Evolutionary conservation across 805 yeast species (phyloP).

Genomic region (Cyberlindnera mississippiensis): DNA sequence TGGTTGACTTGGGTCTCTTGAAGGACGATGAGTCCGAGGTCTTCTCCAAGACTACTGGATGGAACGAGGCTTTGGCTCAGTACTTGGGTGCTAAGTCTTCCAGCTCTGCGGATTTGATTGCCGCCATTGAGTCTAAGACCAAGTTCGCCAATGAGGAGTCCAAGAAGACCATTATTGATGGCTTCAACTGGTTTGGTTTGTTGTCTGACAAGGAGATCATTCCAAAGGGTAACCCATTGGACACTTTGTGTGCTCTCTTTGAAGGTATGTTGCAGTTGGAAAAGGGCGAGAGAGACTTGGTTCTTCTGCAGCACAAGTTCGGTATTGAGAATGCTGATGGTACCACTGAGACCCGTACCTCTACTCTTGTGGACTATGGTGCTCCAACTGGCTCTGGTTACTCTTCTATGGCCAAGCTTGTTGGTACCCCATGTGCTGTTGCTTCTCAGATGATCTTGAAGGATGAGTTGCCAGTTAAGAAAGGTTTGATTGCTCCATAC

Average conservation of each 20-base stretch:
- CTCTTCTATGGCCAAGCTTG: slow-evolving; percentile 97
- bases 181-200: slow-evolving; percentile 92
- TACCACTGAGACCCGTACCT: slow-evolving; percentile 83
- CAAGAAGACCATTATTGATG: slow-evolving; percentile 80
- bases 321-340: slow-evolving; percentile 98
- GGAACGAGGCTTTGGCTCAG: slow-evolving; percentile 84
- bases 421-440: slow-evolving; percentile 98
- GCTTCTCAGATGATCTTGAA: slow-evolving; percentile 77
- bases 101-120: slow-evolving; percentile 67
- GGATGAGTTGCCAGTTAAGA: slow-evolving; percentile 68
- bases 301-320: slow-evolving; percentile 94
- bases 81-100: slow-evolving; percentile 72
- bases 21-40: slow-evolving; percentile 66
- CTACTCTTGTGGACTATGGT: slow-evolving; percentile 94
- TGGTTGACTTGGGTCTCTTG: slow-evolving; percentile 91
- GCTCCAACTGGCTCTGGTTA: slow-evolving; percentile 76
- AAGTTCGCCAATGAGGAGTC: slow-evolving; percentile 77
- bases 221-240: slow-evolving; percentile 93
- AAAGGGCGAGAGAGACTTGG: slow-evolving; percentile 93
- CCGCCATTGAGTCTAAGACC: slow-evolving; percentile 73
- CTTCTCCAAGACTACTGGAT: slow-evolving; percentile 57
- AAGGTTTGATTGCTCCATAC: slow-evolving; percentile 93
- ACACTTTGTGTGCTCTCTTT: slow-evolving; percentile 93
- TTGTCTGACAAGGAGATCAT: slow-evolving; percentile 71
- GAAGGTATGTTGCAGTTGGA: slow-evolving; percentile 96